Conservation (phyloP, 2,329 filamentous ascomycete species). For the Microsporum ferrugineum region DNA sequence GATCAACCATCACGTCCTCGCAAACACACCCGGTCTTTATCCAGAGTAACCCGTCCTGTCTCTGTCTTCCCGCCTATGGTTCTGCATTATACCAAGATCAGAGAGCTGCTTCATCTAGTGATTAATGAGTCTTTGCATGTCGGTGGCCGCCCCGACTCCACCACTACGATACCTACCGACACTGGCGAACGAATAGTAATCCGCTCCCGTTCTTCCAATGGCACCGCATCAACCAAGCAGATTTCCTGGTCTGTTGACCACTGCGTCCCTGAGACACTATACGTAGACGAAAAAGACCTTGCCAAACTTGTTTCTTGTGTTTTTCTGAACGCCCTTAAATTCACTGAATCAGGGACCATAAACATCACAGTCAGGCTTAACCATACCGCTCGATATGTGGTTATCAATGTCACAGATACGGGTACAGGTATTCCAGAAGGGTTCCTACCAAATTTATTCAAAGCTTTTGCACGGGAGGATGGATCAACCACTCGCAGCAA, state of each 20-base stretch:
- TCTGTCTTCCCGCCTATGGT: conserved; percentile 26
- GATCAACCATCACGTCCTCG: neutral
- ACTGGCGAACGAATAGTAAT: conserved; percentile 38
- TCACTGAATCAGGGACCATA: conserved; percentile 54
- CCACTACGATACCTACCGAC: conserved; percentile 34
- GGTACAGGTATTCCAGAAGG: conserved; percentile 57
- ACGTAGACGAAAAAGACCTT: conserved; percentile 51
- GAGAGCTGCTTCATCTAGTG: conserved; percentile 36
- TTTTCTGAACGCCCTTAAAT: conserved; percentile 58
- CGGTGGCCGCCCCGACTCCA: conserved; percentile 38
- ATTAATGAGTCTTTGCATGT: conserved; percentile 40
- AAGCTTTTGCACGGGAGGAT: conserved; percentile 58
- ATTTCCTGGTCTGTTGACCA: conserved; percentile 40
- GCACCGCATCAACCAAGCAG: conserved; percentile 30
- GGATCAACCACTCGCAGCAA: conserved; percentile 54
- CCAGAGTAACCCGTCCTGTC: conserved; percentile 21
- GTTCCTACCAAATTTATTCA: conserved; percentile 56
- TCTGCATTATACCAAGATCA: conserved; percentile 35
- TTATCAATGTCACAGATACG: conserved; percentile 54
- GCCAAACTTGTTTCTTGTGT: conserved; percentile 54
- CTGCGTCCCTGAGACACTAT: conserved; percentile 36
- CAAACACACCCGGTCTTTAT: conserved; percentile 23
- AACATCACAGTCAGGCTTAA: conserved; percentile 45
- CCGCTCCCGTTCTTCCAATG: conserved; percentile 34
- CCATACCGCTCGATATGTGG: conserved; percentile 41